Conservation (phyloP, 2,329 filamentous ascomycete genomes). For the Leptographium lundbergii region DNA sequence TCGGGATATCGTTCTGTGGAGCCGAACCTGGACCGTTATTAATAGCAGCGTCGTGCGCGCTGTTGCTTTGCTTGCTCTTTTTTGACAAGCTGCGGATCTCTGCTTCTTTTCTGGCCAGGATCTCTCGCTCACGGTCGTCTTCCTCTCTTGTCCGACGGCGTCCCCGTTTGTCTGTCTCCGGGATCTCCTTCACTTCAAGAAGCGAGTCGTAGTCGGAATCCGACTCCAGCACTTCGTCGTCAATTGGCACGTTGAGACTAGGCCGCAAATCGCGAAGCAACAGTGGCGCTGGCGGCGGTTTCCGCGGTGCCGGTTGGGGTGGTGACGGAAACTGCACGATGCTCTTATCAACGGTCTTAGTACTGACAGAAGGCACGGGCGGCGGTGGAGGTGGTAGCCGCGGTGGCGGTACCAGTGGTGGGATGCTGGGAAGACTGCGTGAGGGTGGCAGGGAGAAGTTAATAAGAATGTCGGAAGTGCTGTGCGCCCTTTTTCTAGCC, state of each 20-base stretch:
- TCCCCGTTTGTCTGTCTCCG: slow-evolving; percentile 48
- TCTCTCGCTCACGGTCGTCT: slow-evolving; percentile 68
- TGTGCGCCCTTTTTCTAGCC: slow-evolving; percentile 31
- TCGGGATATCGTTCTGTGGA: slow-evolving; percentile 20
- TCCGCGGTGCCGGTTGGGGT: slow-evolving; percentile 53
- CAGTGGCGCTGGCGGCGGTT: slow-evolving; percentile 74
- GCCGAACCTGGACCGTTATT: not conserved
- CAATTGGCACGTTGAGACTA: slow-evolving; percentile 20
- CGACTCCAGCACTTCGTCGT: slow-evolving; percentile 56
- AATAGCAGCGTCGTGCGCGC: slow-evolving; percentile 28
- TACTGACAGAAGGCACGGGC: slow-evolving; percentile 7
- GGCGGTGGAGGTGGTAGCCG: slow-evolving; percentile 25
- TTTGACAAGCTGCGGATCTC: slow-evolving; percentile 62
- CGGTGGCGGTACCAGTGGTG: slow-evolving; percentile 40
- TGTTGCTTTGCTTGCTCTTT: slow-evolving; percentile 49
- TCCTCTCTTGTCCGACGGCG: slow-evolving; percentile 77
- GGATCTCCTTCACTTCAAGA: slow-evolving; percentile 53
- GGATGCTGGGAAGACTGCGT: slow-evolving; percentile 38
- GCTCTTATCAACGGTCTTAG: slow-evolving; percentile 32
- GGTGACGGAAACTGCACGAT: slow-evolving; percentile 37
- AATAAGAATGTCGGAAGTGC: slow-evolving; percentile 35
- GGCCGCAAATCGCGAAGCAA: slow-evolving; percentile 45
- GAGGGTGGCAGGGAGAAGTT: slow-evolving; percentile 42
- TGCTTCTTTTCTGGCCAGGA: slow-evolving; percentile 51
- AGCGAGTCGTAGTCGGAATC: slow-evolving; percentile 79